These are phyloP conservation scores for Metschnikowia gelsemii DNA, from an alignment of 805 yeast genomes.

Conservation along the genomic window DNA sequence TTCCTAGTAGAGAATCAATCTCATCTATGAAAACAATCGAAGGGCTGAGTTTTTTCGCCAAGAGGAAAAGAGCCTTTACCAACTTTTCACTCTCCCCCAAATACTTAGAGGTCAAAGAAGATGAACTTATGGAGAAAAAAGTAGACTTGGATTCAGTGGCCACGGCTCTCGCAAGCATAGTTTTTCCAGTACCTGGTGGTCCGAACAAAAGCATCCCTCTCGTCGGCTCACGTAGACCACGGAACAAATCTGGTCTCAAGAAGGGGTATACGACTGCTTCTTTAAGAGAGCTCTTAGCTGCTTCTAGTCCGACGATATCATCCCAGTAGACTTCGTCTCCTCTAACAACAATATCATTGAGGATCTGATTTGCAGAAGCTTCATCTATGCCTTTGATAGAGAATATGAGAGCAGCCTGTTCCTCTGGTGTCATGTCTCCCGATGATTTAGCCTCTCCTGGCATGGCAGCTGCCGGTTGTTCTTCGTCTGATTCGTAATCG, in stretches of 20 bases:
- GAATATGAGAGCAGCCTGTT: conserved; percentile 42
- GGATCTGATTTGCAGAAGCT: conserved; percentile 73
- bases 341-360: conserved; percentile 82
- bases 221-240: conserved; percentile 90
- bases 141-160: conserved; percentile 94
- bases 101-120: conserved; percentile 82
- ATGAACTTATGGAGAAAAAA: conserved; percentile 87
- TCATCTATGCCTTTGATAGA: conserved; percentile 72
- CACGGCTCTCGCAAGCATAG: conserved; percentile 95
- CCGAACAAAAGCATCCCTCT: conserved; percentile 96
- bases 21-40: conserved; percentile 95
- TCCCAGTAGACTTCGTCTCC: conserved; percentile 95
- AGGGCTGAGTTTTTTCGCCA: conserved; percentile 86
- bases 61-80: conserved; percentile 80
- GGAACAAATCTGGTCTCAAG: conserved; percentile 86
- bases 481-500: conserved; percentile 24
- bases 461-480: not conserved
- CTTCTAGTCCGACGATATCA: conserved; percentile 88
- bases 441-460: conserved; percentile 1
- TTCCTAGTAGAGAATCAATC: conserved; percentile 84
- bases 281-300: conserved; percentile 84
- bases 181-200: conserved; percentile 99
- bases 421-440: conserved; percentile 21
- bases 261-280: conserved; percentile 97
- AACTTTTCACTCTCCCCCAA: conserved; percentile 93